phyloP scores from a whole-genome alignment of 1,139 yeast genomes.

The Candida sp. region DNA sequence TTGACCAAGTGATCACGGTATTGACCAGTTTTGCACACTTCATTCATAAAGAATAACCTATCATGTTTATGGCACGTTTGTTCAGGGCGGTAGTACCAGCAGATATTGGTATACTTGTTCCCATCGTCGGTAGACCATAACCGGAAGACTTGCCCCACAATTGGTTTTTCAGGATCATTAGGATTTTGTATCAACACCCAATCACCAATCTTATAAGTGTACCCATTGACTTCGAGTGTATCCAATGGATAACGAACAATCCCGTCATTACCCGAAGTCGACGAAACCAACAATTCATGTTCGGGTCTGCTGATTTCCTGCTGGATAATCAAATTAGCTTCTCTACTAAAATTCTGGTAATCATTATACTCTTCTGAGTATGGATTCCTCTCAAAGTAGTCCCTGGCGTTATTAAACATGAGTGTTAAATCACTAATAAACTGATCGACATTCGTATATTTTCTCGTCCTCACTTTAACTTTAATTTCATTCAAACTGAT shows the following conservation, averaged over 20 bases:
- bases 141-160: constrained; percentile 89
- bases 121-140: constrained; percentile 89
- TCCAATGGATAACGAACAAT: constrained; percentile 74
- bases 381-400: constrained; percentile 55
- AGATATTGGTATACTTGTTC: constrained; percentile 83
- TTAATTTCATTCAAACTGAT: constrained; percentile 80
- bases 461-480: constrained; percentile 82
- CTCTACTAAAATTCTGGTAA: constrained; percentile 45
- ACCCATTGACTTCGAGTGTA: constrained; percentile 67
- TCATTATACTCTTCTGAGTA: constrained; percentile 56
- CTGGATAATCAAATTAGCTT: constrained; percentile 58
- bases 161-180: constrained; percentile 85
- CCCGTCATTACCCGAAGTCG: constrained; percentile 53
- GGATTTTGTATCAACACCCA: constrained; percentile 90
- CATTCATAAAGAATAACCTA: constrained; percentile 85
- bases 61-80: constrained; percentile 95
- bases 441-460: constrained; percentile 70
- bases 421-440: constrained; percentile 74
- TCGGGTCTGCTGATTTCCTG: constrained; percentile 82
- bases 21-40: constrained; percentile 95
- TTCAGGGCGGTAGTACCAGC: constrained; percentile 98
- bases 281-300: constrained; percentile 68
- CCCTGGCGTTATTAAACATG: constrained; percentile 74
- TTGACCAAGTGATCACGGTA: constrained; percentile 90
- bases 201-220: constrained; percentile 81